Base-by-base conservation (phyloP, 805 yeast species). In the Ascoidea tarda region DNA sequence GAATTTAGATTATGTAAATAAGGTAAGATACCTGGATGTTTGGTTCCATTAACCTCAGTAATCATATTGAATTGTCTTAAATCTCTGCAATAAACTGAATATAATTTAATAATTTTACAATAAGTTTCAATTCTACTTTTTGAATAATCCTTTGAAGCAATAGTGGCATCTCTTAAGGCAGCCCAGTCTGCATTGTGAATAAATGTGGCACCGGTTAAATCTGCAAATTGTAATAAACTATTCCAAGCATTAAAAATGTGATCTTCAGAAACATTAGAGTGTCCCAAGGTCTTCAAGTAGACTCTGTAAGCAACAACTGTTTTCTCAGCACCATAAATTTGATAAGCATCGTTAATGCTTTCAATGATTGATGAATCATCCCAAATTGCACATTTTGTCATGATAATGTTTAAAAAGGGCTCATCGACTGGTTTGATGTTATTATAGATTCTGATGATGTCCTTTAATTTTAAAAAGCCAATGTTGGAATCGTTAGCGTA, bases 131-230 rank as follows among this genome's bases (percentile, higher is more conserved):
- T 72, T 65, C 87, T 72, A 46, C 72, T 74, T 16, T 70, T 65
- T 46, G 62, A 57, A 49, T 64, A 68, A 31, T 62, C 63, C 47
- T 60, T 63, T 4, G 82, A 73, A 54, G 69, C 68, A 47, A 79
- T 70, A 5, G 93, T 85, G 21, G 91, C 87, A 64, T 82, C 89
- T 69, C 90, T 78, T 54, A 86, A 66, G 2, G 91, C 84, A 46
- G 87, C 83, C 91, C 91, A 85, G 67, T 84, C 91, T 8, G 93
- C 91, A 63, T 79, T 81, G 5, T 91, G 89, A 59, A 85, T 81
- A 62, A 81, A 83, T 46, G 66, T 68, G 66, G 76, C 78, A 8
- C 80, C 79, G 50, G 71, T 73, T 49, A 66, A 66, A 42, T 74
- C 76, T 54, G 82, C 80, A 57, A 78, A 74, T 46, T 57, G 49